Evolutionary conservation across 768 basidiomycete genomes (phyloP), one percentile per base, ranked within the genome.

Genomic region (Amanita muscaria): DNA sequence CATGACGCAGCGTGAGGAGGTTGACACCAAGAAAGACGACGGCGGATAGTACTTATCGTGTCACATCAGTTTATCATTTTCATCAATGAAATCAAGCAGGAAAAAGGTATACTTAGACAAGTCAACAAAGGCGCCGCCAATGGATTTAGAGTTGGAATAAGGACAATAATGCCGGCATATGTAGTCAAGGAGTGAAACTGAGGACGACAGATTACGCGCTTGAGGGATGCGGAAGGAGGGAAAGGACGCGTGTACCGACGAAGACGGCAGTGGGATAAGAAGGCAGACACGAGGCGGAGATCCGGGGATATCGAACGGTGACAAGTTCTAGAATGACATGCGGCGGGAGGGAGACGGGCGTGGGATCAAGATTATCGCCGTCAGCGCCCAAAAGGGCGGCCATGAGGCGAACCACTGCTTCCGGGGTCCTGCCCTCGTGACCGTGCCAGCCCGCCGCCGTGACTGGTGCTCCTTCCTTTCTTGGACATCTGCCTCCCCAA

Each of bases 241-340:
- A 30, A 14, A 23, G 21, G 18, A n/a, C 15, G 31, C 11, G 30
- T 32, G 41, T 19, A 11, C 3, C 41, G 29, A 12, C 41, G 30
- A 31, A 25, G n/a, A 18, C 16, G 37, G 21, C 7, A 22, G n/a
- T 19, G 22, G 34, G 12, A 15, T 0, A 29, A 23, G 19, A 23
- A 43, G 32, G 27, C n/a, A n/a, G 25, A 46, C 44, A 46, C 36
- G 44, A 46, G 44, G 44, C 44, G 29, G 43, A 27, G 24, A 39
- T 37, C 33, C 35, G 43, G 43, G 35, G 27, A 30, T 30, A 45
- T 1, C 14, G 37, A 4, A 18, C 16, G 18, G 22, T 39, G 37
- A 39, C 37, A 15, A 39, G 16, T 39, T 39, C 37, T 39, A 39
- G 37, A 39, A 39, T 10, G 27, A 45, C 34, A 38, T 22, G 36